Percentiles rank a stretch among this genome's conserved stretches.
Conservation (phyloP, 805 yeast species). For the Candida sakaeoensis region DNA sequence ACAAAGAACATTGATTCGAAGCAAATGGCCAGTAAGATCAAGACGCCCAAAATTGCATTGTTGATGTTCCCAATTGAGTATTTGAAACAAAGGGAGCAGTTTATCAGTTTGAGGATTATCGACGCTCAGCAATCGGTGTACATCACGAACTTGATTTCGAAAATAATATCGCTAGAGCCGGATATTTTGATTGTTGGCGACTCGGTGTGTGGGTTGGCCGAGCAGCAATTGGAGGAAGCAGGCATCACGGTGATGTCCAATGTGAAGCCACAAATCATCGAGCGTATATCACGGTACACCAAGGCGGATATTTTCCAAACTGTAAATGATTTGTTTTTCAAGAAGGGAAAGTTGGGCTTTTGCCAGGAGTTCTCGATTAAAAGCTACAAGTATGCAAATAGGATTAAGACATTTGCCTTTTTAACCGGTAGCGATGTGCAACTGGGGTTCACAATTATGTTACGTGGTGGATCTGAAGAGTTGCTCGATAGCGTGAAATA, state of each 20-base stretch:
- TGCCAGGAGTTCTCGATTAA: constrained; percentile 72
- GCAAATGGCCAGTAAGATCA: constrained; percentile 63
- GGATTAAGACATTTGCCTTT: constrained; percentile 69
- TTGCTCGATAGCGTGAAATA: constrained; percentile 65
- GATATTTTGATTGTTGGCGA: constrained; percentile 75
- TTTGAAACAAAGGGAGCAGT: constrained; percentile 68
- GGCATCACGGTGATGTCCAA: constrained; percentile 79
- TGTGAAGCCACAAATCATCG: constrained; percentile 77
- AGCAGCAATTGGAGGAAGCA: constrained; percentile 64
- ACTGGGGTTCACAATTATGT: constrained; percentile 77
- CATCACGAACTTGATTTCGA: constrained; percentile 71
- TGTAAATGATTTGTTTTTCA: constrained; percentile 76
- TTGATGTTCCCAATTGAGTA: constrained; percentile 90
- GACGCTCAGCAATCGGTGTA: constrained; percentile 86
- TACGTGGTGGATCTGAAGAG: constrained; percentile 75
- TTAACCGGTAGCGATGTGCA: constrained; percentile 72
- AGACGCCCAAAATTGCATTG: constrained; percentile 71
- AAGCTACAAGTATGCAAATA: constrained; percentile 53
- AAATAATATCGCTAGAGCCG: constrained; percentile 75
- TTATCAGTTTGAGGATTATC: constrained; percentile 78
- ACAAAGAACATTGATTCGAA: constrained; percentile 80
- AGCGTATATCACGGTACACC: constrained; percentile 72
- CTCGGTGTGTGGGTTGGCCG: constrained; percentile 78
- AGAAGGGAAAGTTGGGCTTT: constrained; percentile 57
- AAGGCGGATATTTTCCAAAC: constrained; percentile 83